These are phyloP conservation scores for Stenocarpella maydis DNA, from an alignment of 2,329 filamentous ascomycete species.

Conservation along the genomic window DNA sequence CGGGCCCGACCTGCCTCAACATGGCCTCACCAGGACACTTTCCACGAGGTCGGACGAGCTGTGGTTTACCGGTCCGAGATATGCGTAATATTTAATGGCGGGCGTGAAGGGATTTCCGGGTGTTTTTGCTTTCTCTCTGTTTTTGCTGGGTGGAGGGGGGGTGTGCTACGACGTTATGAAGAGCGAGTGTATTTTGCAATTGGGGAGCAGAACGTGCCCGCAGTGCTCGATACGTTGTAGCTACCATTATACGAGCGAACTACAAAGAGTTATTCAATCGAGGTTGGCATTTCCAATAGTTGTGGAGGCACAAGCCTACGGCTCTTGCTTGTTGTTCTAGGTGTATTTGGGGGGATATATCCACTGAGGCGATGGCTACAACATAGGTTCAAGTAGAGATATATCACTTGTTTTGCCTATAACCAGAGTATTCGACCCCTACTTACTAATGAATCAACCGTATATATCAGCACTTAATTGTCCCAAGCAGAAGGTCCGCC, in stretches of 20 bases:
- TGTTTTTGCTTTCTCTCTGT: background rate
- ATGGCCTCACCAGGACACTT: constrained; percentile 45
- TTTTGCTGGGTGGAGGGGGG: no score
- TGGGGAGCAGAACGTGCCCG: background rate
- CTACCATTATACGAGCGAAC: background rate
- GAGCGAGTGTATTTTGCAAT: background rate
- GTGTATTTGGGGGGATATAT: background rate
- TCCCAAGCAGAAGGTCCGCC: background rate
- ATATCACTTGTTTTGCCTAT: background rate
- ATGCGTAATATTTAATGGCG: constrained; percentile 30
- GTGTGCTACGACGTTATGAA: background rate
- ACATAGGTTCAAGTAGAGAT: background rate
- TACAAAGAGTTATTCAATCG: background rate
- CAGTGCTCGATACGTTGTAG: background rate
- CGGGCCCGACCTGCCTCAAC: constrained; percentile 38
- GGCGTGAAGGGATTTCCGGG: background rate
- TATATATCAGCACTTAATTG: background rate
- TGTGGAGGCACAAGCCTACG: background rate
- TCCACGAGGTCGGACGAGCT: constrained; percentile 55
- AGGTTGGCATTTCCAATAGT: background rate
- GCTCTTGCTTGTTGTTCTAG: background rate
- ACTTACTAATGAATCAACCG: background rate
- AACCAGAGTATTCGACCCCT: background rate
- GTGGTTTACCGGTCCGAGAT: constrained; percentile 42
- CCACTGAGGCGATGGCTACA: background rate